Evolutionary conservation across 306 rosid genomes (phyloP).

Genomic region (Inga leiocalycina): DNA sequence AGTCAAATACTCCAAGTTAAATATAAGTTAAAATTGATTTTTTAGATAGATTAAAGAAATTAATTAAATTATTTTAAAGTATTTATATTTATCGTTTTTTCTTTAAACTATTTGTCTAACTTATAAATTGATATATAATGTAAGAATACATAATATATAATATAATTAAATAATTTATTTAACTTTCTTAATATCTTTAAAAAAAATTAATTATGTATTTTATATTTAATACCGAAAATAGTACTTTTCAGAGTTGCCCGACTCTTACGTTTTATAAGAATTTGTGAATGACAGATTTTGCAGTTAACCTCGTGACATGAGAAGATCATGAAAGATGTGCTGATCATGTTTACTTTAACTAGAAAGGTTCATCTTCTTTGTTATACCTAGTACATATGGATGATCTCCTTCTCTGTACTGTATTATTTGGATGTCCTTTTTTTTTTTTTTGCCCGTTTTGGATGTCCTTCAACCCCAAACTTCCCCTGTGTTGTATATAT

Average conservation of each 20-base stretch:
- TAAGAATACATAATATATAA: too few species aligned
- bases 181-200: too few species aligned
- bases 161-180: too few species aligned
- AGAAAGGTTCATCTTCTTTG: neutral
- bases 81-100: too few species aligned
- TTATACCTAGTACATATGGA: neutral
- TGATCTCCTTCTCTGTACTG: neutral
- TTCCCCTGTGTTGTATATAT: neutral
- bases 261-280: neutral
- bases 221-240: too few species aligned
- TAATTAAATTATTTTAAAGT: too few species aligned
- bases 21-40: too few species aligned
- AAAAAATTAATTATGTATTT: too few species aligned
- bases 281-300: conserved; percentile 8
- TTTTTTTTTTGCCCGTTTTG: neutral
- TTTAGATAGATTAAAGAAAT: too few species aligned
- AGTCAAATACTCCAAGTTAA: neutral
- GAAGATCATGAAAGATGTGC: neutral
- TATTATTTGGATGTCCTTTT: too few species aligned
- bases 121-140: too few species aligned
- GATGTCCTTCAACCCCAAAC: neutral
- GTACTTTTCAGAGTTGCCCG: neutral
- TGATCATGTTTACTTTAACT: neutral
- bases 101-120: too few species aligned
- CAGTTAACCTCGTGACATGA: neutral